Evolutionary conservation across 1,284 basidiomycete genomes (phyloP), one percentile per base, ranked within the genome.

Genomic region (Ustilago shanxiensis): DNA sequence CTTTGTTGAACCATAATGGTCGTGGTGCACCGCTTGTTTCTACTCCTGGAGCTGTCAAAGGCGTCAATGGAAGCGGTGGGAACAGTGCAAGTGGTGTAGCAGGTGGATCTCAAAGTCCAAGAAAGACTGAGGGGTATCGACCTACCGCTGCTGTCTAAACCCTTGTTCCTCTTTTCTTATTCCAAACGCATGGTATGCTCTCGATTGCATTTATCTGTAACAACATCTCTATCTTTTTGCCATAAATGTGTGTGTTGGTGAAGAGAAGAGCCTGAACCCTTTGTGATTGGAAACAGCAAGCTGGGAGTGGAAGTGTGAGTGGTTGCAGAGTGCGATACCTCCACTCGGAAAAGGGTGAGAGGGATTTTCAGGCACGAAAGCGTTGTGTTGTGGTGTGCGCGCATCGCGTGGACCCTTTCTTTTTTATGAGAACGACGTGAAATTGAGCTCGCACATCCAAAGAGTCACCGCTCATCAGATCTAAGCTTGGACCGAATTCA

Each of bases 1-100:
- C 74, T 8, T 22, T 66, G 22, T 26, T 72, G 50, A 66, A 62
- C n/a, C 70, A 77, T 53, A 77, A 77, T 22, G 74, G 70, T 13
- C 45, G 74, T 18, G 74, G 74, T 3, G 70, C 58, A 37, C 74
- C 74, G 22, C 60, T 77, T 4, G 64, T 77, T 18, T 66, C 60
- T n/a, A 54, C 64, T 2, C 44, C 60, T 11, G 53, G 55, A n/a
- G 28, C 52, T 6, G 54, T 55, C 1, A 26, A 39, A 3, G 54
- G 24, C 3, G n/a, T 54, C 11, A 41, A 58, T n/a, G 66, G 60
- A 26, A 47, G 26, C 10, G 44, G 50, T 33, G 44, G 7, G 7
- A 44, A 20, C 16, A 14, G 41, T 44, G 41, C 20, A 20, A 44
- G 47, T 16, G 44, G 63, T 33, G 26, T 53, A 29, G 49, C 41